These are phyloP conservation scores for Pseudogymnoascus sp. DNA, from an alignment of 2,329 filamentous ascomycete genomes.

Conservation along the genomic window DNA sequence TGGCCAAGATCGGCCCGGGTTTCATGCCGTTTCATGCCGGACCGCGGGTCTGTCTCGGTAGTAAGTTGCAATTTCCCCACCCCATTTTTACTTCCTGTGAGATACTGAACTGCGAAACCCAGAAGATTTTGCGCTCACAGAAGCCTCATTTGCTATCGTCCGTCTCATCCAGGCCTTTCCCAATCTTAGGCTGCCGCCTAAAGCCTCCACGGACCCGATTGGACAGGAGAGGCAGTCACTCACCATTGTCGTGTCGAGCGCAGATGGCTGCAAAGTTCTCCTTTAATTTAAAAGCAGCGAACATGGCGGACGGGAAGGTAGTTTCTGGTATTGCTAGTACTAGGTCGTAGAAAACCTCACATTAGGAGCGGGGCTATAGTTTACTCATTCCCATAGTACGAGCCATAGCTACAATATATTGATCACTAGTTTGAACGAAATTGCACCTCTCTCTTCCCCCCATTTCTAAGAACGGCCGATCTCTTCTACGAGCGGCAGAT, in stretches of 20 bases:
- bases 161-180: slow-evolving; percentile 20
- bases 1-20: slow-evolving; percentile 15
- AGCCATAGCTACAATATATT: too few species aligned
- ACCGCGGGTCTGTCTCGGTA: slow-evolving; percentile 24
- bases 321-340: neutral
- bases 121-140: slow-evolving; percentile 24
- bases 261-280: slow-evolving; percentile 2
- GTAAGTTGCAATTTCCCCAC: slow-evolving; percentile 10
- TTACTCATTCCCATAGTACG: neutral
- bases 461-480: too few species aligned
- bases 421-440: too few species aligned
- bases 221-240: slow-evolving; percentile 10
- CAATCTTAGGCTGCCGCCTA: slow-evolving; percentile 9
- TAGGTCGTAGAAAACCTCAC: neutral
- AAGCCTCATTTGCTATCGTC: slow-evolving; percentile 21
- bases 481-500: too few species aligned
- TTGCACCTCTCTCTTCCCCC: too few species aligned
- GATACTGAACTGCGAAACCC: neutral
- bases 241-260: slow-evolving; percentile 10
- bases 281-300: neutral
- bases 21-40: slow-evolving; percentile 24
- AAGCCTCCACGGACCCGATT: neutral
- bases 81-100: too few species aligned
- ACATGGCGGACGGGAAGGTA: neutral
- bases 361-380: neutral